Conservation (phyloP, 345 rosid genomes). For the Cardamine chenopodiifolia region DNA sequence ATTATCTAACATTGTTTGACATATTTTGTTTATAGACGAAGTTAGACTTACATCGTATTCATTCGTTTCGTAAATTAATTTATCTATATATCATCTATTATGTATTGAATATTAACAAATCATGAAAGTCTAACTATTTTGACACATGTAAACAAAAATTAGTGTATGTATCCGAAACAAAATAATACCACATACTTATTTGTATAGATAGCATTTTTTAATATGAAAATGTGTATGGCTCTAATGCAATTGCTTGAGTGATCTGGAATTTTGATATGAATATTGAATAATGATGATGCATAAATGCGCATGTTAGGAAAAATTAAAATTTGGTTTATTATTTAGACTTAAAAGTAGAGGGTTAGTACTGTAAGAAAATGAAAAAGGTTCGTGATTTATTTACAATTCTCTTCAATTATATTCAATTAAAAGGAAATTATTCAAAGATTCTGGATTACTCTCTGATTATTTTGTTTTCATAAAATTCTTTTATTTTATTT, state of each 20-base stretch:
- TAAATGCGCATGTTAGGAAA: not conserved
- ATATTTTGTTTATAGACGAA: too few relatives aligned
- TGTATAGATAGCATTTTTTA: not conserved
- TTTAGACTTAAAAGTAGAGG: not conserved
- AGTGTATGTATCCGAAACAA: not conserved
- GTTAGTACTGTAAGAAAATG: not conserved
- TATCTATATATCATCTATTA: too few relatives aligned
- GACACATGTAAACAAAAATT: not conserved
- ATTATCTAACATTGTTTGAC: too few relatives aligned
- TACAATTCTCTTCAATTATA: not conserved
- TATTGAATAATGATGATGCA: too few relatives aligned
- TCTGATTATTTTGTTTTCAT: not conserved
- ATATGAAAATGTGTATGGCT: not conserved
- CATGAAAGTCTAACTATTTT: too few relatives aligned
- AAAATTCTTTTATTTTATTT: not conserved
- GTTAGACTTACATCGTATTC: too few relatives aligned
- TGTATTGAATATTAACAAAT: too few relatives aligned
- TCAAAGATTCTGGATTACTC: slow-evolving; percentile 20
- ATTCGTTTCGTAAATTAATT: too few relatives aligned
- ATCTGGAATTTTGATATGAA: not conserved
- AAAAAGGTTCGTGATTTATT: not conserved
- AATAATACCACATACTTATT: not conserved
- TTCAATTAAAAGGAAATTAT: not conserved
- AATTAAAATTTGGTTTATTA: not conserved
- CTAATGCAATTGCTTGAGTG: not conserved